Percentiles rank a stretch among this genome's conserved stretches.
Conservation (phyloP, 116 monocot genomes). For the Posidonia oceanica region DNA sequence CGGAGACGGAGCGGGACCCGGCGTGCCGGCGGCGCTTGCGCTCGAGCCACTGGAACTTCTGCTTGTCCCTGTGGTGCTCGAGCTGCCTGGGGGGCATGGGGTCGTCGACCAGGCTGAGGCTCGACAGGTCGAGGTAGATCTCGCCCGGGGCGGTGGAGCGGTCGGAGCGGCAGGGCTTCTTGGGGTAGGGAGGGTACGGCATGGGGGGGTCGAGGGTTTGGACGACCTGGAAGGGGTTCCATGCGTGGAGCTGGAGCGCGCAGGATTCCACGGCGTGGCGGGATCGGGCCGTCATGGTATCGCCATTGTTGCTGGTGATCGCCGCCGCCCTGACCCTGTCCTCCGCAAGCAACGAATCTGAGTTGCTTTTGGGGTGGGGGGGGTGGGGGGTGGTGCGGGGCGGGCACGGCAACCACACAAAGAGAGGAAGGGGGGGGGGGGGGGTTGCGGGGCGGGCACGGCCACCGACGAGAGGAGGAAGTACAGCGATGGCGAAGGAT, state of each 20-base stretch:
- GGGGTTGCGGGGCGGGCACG: too few relatives aligned
- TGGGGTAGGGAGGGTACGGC: slow-evolving; percentile 25
- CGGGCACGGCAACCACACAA: too few relatives aligned
- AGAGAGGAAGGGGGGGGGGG: too few relatives aligned
- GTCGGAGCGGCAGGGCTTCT: slow-evolving; percentile 60
- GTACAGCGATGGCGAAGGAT: too few relatives aligned
- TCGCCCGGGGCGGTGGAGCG: slow-evolving; percentile 40
- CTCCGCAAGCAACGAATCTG: too few relatives aligned
- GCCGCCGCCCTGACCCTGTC: too few relatives aligned
- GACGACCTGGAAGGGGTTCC: slow-evolving; percentile 57
- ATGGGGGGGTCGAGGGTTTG: slow-evolving; percentile 13
- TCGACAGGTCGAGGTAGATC: slow-evolving; percentile 33
- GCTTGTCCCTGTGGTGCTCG: not conserved
- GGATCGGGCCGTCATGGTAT: slow-evolving; percentile 37
- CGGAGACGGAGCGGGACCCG: slow-evolving; percentile 77
- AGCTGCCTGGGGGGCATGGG: slow-evolving; percentile 1
- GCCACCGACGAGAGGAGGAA: too few relatives aligned
- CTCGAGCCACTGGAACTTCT: slow-evolving; percentile 23
- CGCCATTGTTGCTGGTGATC: too few relatives aligned
- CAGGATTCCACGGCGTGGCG: slow-evolving; percentile 58
- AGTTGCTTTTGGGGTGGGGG: too few relatives aligned
- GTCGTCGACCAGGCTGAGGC: slow-evolving; percentile 40
- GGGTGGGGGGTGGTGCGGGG: too few relatives aligned
- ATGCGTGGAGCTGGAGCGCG: slow-evolving; percentile 64
- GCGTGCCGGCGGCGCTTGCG: slow-evolving; percentile 41